Evolutionary conservation across 2,329 filamentous ascomycete genomes (phyloP).

Genomic region (Diaporthe vexans): DNA sequence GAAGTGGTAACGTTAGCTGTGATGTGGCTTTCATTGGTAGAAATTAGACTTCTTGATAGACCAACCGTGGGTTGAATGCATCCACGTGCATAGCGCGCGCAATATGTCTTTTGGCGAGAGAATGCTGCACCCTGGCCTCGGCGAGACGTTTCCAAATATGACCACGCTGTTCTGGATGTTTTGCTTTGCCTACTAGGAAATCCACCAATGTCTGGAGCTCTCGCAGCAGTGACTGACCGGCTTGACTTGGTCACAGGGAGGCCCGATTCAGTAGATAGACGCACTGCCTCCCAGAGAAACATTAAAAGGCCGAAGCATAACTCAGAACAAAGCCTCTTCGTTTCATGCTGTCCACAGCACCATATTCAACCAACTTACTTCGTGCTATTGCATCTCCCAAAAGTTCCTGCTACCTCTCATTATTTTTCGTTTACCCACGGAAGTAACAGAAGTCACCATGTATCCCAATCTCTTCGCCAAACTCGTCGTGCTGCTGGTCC

Average conservation of each 20-base stretch:
- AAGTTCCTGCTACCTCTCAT: not conserved
- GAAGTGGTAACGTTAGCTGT: slow-evolving; percentile 6
- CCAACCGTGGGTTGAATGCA: not conserved
- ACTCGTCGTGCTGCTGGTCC: not conserved
- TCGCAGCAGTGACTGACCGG: not conserved
- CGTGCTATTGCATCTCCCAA: not conserved
- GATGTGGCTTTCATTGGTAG: not conserved
- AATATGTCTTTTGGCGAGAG: not conserved
- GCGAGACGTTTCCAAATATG: not conserved
- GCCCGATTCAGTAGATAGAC: not conserved
- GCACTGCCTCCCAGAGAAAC: not conserved
- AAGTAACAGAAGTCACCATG: not conserved
- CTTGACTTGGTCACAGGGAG: not conserved
- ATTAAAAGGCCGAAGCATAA: not conserved
- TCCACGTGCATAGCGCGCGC: slow-evolving; percentile 43
- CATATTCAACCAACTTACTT: not conserved
- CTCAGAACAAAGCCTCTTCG: not conserved
- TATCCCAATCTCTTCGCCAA: not conserved
- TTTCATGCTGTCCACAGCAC: not conserved
- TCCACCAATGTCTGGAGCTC: too few relatives aligned
- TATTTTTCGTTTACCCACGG: not conserved
- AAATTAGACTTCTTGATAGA: not conserved
- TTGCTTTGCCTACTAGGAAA: too few relatives aligned
- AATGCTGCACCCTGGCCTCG: not conserved
- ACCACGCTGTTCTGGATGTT: too few relatives aligned